Base-by-base conservation (phyloP, 2,329 filamentous ascomycete species). In the Cercospora berteroae region DNA sequence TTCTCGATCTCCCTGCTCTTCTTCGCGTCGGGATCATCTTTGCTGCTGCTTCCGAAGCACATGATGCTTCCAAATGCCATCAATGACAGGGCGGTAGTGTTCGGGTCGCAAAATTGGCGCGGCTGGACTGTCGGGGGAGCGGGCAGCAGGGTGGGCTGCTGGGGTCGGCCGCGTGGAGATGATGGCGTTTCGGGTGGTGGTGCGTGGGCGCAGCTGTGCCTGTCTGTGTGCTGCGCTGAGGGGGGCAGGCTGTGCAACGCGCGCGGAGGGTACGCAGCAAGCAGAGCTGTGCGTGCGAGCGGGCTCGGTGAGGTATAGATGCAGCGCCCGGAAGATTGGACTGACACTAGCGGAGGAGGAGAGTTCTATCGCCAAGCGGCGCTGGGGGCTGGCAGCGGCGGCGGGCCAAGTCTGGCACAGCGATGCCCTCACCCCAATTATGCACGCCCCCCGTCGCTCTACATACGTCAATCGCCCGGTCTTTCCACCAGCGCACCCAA, bases 1-100 rank as follows among this genome's bases (percentile, higher is more conserved):
- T 90, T 92, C 78, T 99, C 95, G 74, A 99, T 93, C 79, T 95
- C 92, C 74, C 78, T 87, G 80, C 83, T 84, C 75, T 81, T 81
- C 76, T 79, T 79, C 67, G 79, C 79, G 58, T 81, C 80, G 13
- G 82, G 81, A 72, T 84, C 81, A 64, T 81, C 80, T 67, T 81
- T 76, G 75, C 83, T 84, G 71, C 71, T 70, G 67, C 75, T 71
- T 73, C 83, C 82, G 78, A 84, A 84, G 77, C 83, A 84, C 83
- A 84, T 84, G 77, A 82, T 82, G 70, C 70, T 72, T 33, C 60
- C 65, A 64, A 71, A 67, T 60, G 69, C 71, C 71, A 72, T 72
- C 52, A 65, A 71, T 52, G 25, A 13, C 44, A 6, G 39, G 57
- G 62, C n/a, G 29, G 59, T 60, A 55, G 55, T 29, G 31, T 20